Evolutionary conservation across 2,329 filamentous ascomycete species (phyloP).

Genomic region (Dryadomyces quercivorus): DNA sequence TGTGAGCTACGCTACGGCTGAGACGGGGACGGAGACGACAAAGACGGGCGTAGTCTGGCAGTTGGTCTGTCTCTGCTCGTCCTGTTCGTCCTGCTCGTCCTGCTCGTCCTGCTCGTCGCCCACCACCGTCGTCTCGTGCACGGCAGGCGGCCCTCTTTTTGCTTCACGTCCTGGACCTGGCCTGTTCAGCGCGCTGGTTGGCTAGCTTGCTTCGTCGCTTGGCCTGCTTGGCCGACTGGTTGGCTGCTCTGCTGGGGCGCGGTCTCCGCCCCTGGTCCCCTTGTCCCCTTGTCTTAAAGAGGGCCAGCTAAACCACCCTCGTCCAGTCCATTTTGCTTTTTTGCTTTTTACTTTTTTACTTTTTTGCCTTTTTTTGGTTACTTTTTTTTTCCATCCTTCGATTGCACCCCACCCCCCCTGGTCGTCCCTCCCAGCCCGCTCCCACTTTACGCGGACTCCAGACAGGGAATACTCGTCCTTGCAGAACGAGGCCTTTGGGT

Average conservation of each 20-base stretch:
- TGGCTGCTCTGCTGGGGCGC: slow-evolving; percentile 1
- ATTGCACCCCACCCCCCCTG: slow-evolving; percentile 2
- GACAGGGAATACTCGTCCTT: background rate
- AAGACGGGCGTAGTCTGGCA: too few relatives aligned
- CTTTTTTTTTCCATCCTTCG: background rate
- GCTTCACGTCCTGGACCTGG: slow-evolving; percentile 1
- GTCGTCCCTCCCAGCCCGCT: slow-evolving; percentile 8
- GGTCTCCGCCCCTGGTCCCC: background rate
- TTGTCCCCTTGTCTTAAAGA: slow-evolving; percentile 27
- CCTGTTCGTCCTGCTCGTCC: too few relatives aligned
- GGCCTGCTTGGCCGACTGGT: background rate
- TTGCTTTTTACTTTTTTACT: background rate
- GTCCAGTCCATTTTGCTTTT: background rate
- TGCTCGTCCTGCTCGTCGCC: too few relatives aligned
- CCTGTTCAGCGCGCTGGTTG: slow-evolving; percentile 5
- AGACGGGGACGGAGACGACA: too few relatives aligned
- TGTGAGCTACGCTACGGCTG: too few relatives aligned
- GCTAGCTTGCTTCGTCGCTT: background rate
- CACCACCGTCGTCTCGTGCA: too few relatives aligned
- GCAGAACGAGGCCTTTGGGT: too few relatives aligned
- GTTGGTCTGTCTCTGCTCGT: too few relatives aligned
- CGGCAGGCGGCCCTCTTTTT: background rate
- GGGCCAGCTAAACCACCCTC: slow-evolving; percentile 20
- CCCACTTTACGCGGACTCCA: slow-evolving; percentile 10
- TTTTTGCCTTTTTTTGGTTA: too few relatives aligned